Evolutionary conservation across 2,329 filamentous ascomycete species (phyloP), one percentile per base, ranked within the genome.

Genomic region (Hymenoscyphus infarciens): DNA sequence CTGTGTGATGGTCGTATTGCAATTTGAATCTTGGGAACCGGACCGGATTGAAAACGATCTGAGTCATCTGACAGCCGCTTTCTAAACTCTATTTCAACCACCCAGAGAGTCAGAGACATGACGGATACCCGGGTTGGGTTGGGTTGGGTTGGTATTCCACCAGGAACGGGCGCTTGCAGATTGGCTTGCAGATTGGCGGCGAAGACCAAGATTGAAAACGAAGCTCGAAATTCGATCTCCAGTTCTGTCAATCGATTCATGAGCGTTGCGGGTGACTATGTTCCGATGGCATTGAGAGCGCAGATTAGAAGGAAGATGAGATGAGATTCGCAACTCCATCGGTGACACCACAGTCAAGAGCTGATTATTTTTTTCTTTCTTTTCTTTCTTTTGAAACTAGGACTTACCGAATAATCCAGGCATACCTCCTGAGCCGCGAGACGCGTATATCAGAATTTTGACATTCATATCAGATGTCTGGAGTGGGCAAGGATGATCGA

Each of bases 401-500:
- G 16, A 42, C 38, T 42, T 42, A n/a, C 38, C 38, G 38, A 42
- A 16, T 42, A 16, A 16, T 42, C 39, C 5, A 42, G 39, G 19
- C 11, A 39, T 39, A 4, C 29, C 29, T 31, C 29, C 29, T 11
- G 33, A 35, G 33, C 33, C 33, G 39, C 16, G 5, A 16, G 39
- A n/a, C 42, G 8, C 42, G n/a, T 49, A 22, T 49, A 49, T 49
- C 42, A 19, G n/a, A 19, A 49, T 19, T 49, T 10, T 19, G 8
- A 8, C 39, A 45, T 19, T 49, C 16, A 35, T 19, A 49, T 49
- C 10, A 19, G 13, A n/a, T 49, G 42, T 49, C n/a, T 49, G 19
- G 19, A 19, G 42, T 22, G 4, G 25, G 19, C 52, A 54, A 54
- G 52, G 52, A 54, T 54, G 52, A 54, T 54, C 52, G 52, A 54